These are phyloP conservation scores for Termitomyces sp. DNA, from an alignment of 768 basidiomycete species.

Conservation along the genomic window DNA sequence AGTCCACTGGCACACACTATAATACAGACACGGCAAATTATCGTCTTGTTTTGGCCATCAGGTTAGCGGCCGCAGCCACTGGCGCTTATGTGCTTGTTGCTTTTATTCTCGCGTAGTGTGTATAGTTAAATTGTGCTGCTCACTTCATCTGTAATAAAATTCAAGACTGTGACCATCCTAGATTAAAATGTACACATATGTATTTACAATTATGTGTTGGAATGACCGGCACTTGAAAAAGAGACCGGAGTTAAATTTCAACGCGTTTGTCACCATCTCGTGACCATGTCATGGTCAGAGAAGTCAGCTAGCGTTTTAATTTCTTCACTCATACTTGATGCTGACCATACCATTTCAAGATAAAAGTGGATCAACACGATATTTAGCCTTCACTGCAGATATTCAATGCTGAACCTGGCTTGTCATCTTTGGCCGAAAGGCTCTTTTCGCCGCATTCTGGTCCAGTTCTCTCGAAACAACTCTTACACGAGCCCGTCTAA, in stretches of 20 bases:
- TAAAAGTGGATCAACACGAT: not conserved
- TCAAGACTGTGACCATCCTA: not conserved
- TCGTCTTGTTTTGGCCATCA: slow-evolving; percentile 50
- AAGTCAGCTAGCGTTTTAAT: not conserved
- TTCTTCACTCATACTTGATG: not conserved
- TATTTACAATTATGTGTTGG: not conserved
- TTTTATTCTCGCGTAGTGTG: slow-evolving; percentile 4
- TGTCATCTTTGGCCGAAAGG: not conserved
- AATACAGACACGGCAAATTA: slow-evolving; percentile 55
- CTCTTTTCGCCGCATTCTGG: not conserved
- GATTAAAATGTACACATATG: not conserved
- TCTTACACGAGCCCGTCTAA: not conserved
- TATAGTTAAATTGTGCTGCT: not conserved
- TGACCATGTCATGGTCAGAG: not conserved
- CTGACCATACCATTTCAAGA: not conserved
- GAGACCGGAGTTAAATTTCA: not conserved
- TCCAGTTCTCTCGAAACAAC: not conserved
- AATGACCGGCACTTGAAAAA: not conserved
- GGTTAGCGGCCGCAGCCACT: slow-evolving; percentile 14
- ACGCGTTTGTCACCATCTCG: too few relatives aligned
- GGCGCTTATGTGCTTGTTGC: slow-evolving; percentile 15
- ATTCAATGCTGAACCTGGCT: not conserved
- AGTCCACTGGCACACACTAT: slow-evolving; percentile 21
- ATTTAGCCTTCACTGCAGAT: not conserved
- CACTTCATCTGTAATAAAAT: not conserved